Percentiles rank a stretch among this genome's conserved stretches.
Evolutionary conservation across 192 early-diverging fungal genomes (phyloP).

Genomic region (Backusella mclennaniae): DNA sequence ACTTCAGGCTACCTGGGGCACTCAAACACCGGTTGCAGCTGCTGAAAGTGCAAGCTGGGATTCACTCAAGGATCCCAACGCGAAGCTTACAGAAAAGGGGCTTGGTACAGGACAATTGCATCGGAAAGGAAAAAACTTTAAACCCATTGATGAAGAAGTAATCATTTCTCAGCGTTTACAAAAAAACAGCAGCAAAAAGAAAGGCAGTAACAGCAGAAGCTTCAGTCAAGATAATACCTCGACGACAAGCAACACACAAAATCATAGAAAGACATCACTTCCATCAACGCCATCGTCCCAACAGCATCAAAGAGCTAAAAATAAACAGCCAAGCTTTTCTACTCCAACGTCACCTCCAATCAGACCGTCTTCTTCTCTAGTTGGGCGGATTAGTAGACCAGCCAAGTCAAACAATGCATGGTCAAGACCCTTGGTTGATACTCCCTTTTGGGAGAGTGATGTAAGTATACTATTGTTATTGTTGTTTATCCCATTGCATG

Average conservation of each 20-base stretch:
- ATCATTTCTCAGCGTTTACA: slow-evolving; percentile 32
- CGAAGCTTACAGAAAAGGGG: slow-evolving; percentile 10
- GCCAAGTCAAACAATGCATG: not conserved
- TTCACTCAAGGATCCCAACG: slow-evolving; percentile 27
- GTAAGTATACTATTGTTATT: not conserved
- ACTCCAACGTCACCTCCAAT: not conserved
- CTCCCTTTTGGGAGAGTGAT: slow-evolving; percentile 12
- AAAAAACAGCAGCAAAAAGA: not conserved
- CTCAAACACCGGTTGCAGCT: not conserved
- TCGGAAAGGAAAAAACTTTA: slow-evolving; percentile 35
- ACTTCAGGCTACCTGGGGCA: slow-evolving; percentile 2
- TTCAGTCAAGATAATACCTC: not conserved
- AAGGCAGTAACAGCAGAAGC: not conserved
- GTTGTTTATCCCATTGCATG: not conserved
- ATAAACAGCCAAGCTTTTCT: not conserved
- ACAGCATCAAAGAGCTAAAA: not conserved
- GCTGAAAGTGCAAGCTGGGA: slow-evolving; percentile 14
- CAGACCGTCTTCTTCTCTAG: not conserved
- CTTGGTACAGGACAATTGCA: slow-evolving; percentile 32
- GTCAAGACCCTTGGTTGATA: not conserved
- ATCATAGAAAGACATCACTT: not conserved
- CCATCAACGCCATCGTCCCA: not conserved
- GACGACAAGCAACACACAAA: not conserved
- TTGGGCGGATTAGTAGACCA: not conserved
- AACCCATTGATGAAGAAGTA: slow-evolving; percentile 29